phyloP scores from a whole-genome alignment of 106 monocot genomes.

The Alisma plantagoaquatica region DNA sequence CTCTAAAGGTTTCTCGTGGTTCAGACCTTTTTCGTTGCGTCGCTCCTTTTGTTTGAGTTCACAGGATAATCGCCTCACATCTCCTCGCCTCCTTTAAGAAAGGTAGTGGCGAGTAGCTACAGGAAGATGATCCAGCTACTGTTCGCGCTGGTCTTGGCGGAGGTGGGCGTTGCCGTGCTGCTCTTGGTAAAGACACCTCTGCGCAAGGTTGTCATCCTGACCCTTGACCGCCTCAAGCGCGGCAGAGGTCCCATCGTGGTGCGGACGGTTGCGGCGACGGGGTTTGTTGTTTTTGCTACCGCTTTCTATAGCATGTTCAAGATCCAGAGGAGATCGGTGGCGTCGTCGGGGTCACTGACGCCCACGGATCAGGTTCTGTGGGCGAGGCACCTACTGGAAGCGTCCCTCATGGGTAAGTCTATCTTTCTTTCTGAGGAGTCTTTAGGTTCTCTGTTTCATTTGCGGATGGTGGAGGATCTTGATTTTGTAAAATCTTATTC shows the following conservation, averaged over 20 bases:
- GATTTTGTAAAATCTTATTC: no score
- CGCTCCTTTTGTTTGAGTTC: no score
- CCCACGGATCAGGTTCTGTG: conserved; percentile 25
- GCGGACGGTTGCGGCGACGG: background rate
- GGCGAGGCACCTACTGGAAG: conserved; percentile 18
- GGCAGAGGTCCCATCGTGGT: conserved; percentile 1
- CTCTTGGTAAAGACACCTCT: conserved; percentile 1
- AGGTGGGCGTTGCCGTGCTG: background rate
- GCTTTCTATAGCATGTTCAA: conserved; percentile 6
- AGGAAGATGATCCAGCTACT: conserved; percentile 9
- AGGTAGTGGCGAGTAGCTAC: no score
- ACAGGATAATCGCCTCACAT: no score
- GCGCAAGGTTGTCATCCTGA: background rate
- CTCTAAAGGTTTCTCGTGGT: no score
- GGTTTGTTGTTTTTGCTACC: background rate
- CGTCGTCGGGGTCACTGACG: conserved; percentile 5
- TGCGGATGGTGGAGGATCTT: no score
- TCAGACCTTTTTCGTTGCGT: no score
- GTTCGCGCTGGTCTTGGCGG: background rate
- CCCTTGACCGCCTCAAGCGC: background rate
- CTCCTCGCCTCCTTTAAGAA: no score
- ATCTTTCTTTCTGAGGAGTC: no score
- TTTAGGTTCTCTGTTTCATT: no score
- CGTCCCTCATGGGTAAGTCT: conserved; percentile 14
- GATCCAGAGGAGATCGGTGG: conserved; percentile 30